These are phyloP conservation scores for Endocalyx cinctus DNA, from an alignment of 2,329 filamentous ascomycete genomes.

Conservation along the genomic window DNA sequence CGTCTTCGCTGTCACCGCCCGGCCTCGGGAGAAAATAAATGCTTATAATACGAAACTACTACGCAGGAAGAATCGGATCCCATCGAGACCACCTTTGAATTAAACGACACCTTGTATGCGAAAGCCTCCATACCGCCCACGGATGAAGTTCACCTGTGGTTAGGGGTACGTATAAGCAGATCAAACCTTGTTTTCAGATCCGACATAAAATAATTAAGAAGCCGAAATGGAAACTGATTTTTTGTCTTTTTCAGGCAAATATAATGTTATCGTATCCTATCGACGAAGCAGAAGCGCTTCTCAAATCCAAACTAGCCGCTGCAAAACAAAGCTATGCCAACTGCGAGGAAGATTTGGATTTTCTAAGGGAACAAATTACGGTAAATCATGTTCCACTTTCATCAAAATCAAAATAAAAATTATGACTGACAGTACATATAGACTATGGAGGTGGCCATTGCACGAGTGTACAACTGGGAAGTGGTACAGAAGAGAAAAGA, in stretches of 20 bases:
- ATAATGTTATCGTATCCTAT: slow-evolving; percentile 97
- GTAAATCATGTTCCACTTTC: slow-evolving; percentile 43
- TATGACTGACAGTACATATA: slow-evolving; percentile 39
- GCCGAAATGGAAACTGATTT: too few species aligned
- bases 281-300: slow-evolving; percentile 74
- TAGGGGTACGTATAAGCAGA: slow-evolving; percentile 61
- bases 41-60: too few species aligned
- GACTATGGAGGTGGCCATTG: slow-evolving; percentile 95
- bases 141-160: slow-evolving; percentile 93
- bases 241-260: too few species aligned
- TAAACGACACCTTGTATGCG: slow-evolving; percentile 93
- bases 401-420: slow-evolving; percentile 4
- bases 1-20: too few species aligned
- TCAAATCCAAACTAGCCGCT: slow-evolving; percentile 71
- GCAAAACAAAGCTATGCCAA: slow-evolving; percentile 78
- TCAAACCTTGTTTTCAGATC: too few species aligned
- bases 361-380: slow-evolving; percentile 92
- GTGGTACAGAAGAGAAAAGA: slow-evolving; percentile 94
- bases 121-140: slow-evolving; percentile 78
- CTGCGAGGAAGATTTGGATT: slow-evolving; percentile 95
- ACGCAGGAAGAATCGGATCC: slow-evolving; percentile 55
- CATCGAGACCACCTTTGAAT: slow-evolving; percentile 88
- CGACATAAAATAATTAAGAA: too few species aligned
- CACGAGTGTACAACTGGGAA: slow-evolving; percentile 99
- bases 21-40: too few species aligned